Base-by-base conservation (phyloP, 177 flowering plant genomes). In the Vitis hybrid region DNA sequence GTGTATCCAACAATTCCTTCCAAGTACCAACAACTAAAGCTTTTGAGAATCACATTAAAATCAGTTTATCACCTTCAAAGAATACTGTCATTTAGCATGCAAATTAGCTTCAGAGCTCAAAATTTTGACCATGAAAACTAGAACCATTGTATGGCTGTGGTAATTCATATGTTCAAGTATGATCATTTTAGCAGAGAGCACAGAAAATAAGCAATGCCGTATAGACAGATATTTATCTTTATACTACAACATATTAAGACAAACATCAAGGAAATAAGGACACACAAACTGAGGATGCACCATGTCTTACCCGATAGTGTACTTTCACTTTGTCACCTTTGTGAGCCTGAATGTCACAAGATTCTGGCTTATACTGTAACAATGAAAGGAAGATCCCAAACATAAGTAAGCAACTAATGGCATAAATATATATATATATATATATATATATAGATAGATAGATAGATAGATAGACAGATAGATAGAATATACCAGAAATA, bases 321-420 rank as follows among this genome's bases (percentile, higher is more conserved):
- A 95, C 99, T 87, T 89, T 90, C 75, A 95, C 57, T 79, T 52
- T 89, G 74, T 95, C 98, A 70, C 99, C 99, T 82, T 93, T 95
- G 83, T 89, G 99, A 65, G 99, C 99, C 79, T 90, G 89, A 76
- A 91, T 73, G 5, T 93, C 98, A 82, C 99, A 95, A 23, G 89
- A 68, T 52, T 58, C 68, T 62, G 98, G 99, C 84, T 90, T 95
- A 69, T 79, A 67, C 99, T 95, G 97, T 48, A 75, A 71, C 9
- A 69, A 73, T 1, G 19, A 68, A 69, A 64, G 13, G 65, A 72
- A 54, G n/a, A 56, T 40, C 8, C 7, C 15, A 6, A 52, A 55
- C 6, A 56, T 26, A 13, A 54, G 18, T 23, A 70, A 58, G 21
- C 64, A 45, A 8, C 60, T 50, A 59, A 21, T 34, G 3, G 18